phyloP scores from a whole-genome alignment of 257 asterid genomes.

The Penstemon barbatus region DNA sequence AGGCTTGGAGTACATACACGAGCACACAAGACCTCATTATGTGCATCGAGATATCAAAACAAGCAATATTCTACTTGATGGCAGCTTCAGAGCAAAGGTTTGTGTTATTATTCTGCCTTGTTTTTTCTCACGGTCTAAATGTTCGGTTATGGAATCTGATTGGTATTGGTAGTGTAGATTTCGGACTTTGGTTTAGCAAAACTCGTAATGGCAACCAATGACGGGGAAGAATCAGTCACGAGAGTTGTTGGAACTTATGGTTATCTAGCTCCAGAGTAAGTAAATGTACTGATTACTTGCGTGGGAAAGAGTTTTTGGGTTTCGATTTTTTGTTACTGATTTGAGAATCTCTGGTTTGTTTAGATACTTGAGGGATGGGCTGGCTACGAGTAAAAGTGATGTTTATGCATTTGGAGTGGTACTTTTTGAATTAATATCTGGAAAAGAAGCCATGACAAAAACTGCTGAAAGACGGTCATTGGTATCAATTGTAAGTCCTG shows the following conservation, averaged over 20 bases:
- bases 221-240: slow-evolving; percentile 86
- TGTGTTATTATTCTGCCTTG: slow-evolving; percentile 8
- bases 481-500: slow-evolving; percentile 80
- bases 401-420: slow-evolving; percentile 96
- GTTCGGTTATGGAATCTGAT: slow-evolving; percentile 26
- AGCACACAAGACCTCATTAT: slow-evolving; percentile 94
- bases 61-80: slow-evolving; percentile 86
- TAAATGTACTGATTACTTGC: neutral
- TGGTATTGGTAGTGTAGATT: slow-evolving; percentile 50
- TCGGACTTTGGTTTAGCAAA: slow-evolving; percentile 96
- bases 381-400: slow-evolving; percentile 83
- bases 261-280: slow-evolving; percentile 97
- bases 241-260: slow-evolving; percentile 96
- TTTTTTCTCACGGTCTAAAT: slow-evolving; percentile 5
- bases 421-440: slow-evolving; percentile 84
- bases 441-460: slow-evolving; percentile 85
- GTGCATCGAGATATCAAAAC: slow-evolving; percentile 96
- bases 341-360: slow-evolving; percentile 26
- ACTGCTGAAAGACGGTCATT: slow-evolving; percentile 81
- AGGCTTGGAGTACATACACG: slow-evolving; percentile 96
- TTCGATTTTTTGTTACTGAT: slow-evolving; percentile 26
- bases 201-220: slow-evolving; percentile 71
- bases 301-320: neutral
- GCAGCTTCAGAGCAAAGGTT: slow-evolving; percentile 90
- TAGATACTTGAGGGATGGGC: slow-evolving; percentile 89